Percentiles rank a stretch among this genome's conserved stretches.
These are phyloP conservation scores for Groenewaldozyma tartarivorans DNA, from an alignment of 805 yeast species.

Conservation along the genomic window DNA sequence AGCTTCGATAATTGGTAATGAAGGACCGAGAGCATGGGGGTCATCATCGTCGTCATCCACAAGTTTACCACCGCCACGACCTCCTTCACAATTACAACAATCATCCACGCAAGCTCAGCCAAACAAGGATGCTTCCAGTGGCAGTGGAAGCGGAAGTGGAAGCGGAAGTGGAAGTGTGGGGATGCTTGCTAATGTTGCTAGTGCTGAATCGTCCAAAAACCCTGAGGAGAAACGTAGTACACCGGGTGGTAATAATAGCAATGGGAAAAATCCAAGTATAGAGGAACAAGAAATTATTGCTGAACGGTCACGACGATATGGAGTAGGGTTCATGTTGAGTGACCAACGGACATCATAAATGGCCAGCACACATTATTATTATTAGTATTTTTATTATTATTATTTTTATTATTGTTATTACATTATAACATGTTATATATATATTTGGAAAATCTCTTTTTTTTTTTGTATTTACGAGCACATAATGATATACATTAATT, in stretches of 20 bases:
- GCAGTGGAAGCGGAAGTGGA: too few species aligned
- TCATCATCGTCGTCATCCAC: neutral
- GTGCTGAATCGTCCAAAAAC: too few species aligned
- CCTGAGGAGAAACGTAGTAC: too few species aligned
- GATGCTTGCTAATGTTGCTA: constrained; percentile 4
- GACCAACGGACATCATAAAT: constrained; percentile 7
- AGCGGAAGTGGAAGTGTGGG: too few species aligned
- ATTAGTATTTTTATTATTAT: neutral
- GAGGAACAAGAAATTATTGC: constrained; percentile 1
- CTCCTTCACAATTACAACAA: neutral
- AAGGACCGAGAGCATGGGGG: constrained; percentile 5
- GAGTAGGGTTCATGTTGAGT: constrained; percentile 17
- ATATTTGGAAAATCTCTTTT: too few species aligned
- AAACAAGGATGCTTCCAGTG: neutral
- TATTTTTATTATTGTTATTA: neutral
- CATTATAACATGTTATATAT: too few species aligned
- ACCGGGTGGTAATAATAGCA: too few species aligned
- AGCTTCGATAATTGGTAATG: constrained; percentile 13
- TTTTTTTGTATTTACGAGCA: too few species aligned
- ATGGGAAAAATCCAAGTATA: too few species aligned
- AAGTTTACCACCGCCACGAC: too few species aligned
- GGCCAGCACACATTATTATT: neutral
- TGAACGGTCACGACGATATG: constrained; percentile 15
- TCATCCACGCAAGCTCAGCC: neutral
- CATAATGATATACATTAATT: neutral